Evolutionary conservation across 2,329 filamentous ascomycete species (phyloP).

Genomic region (Aspergillus candidus): DNA sequence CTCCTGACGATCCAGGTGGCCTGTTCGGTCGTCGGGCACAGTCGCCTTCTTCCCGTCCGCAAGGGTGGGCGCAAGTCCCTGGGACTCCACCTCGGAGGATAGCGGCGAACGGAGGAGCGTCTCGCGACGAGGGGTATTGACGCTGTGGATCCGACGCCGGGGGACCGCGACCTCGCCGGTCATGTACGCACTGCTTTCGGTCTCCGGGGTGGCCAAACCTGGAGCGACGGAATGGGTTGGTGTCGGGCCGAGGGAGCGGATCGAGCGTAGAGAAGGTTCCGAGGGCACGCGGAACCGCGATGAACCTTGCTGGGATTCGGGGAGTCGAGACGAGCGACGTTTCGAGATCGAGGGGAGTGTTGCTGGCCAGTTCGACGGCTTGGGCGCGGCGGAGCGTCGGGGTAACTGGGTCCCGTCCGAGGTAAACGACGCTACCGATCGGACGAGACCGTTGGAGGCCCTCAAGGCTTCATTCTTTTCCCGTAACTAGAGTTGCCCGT

Average conservation of each 20-base stretch:
- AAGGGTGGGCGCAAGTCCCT: constrained; percentile 12
- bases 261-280: constrained; percentile 46
- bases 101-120: constrained; percentile 27
- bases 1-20: constrained; percentile 11
- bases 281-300: constrained; percentile 36
- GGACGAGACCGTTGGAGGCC: constrained; percentile 44
- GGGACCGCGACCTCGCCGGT: constrained; percentile 21
- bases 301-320: constrained; percentile 48
- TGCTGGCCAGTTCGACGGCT: constrained; percentile 20
- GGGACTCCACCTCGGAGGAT: constrained; percentile 25
- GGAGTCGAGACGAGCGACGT: constrained; percentile 49
- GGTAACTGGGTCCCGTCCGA: constrained; percentile 31
- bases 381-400: constrained; percentile 20
- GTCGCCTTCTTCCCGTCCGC: constrained; percentile 14
- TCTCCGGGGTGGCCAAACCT: constrained; percentile 38
- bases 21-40: constrained; percentile 14
- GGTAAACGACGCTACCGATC: constrained; percentile 40
- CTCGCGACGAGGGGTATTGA: constrained; percentile 27
- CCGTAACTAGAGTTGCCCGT: constrained; percentile 31
- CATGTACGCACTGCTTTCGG: constrained; percentile 28
- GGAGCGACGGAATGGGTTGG: constrained; percentile 24
- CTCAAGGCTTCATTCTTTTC: constrained; percentile 40
- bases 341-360: constrained; percentile 24
- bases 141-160: constrained; percentile 29
- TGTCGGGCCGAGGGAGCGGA: constrained; percentile 24